A percentile compares a stretch with the other conserved stretches of the same genome.
These are phyloP conservation scores for Pseudogymnoascus sp. DNA, from an alignment of 2,329 filamentous ascomycete genomes.

Conservation along the genomic window DNA sequence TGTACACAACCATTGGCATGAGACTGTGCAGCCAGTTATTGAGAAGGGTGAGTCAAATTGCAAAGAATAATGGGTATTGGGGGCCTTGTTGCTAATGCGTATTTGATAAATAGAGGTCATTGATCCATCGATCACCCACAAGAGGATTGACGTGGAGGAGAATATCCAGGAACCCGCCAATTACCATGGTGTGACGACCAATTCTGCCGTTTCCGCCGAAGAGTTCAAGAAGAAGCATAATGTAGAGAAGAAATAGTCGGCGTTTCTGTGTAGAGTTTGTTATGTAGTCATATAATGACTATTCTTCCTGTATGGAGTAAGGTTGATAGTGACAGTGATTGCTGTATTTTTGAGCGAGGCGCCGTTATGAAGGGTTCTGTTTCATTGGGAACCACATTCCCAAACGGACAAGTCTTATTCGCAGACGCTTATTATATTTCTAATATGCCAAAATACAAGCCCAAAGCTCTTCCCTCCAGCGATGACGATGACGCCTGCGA, in stretches of 20 bases:
- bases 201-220: not conserved
- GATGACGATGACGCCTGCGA: not conserved
- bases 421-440: not conserved
- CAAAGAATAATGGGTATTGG: not conserved
- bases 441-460: not conserved
- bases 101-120: not conserved
- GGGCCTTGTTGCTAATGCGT: constrained; percentile 2
- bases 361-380: not conserved
- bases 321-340: not conserved
- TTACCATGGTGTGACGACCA: not conserved
- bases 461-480: not conserved
- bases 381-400: not conserved
- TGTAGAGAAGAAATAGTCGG: not conserved
- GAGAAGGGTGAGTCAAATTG: constrained; percentile 12
- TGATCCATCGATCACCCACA: not conserved
- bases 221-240: not conserved
- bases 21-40: constrained; percentile 7
- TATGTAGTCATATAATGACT: not conserved
- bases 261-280: not conserved
- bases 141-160: not conserved
- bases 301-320: not conserved
- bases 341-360: not conserved
- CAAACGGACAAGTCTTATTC: not conserved
- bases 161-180: not conserved
- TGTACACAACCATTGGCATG: constrained; percentile 1